These are phyloP conservation scores for Aspergillus alliaceus DNA, from an alignment of 2,329 filamentous ascomycete species.

Conservation along the genomic window DNA sequence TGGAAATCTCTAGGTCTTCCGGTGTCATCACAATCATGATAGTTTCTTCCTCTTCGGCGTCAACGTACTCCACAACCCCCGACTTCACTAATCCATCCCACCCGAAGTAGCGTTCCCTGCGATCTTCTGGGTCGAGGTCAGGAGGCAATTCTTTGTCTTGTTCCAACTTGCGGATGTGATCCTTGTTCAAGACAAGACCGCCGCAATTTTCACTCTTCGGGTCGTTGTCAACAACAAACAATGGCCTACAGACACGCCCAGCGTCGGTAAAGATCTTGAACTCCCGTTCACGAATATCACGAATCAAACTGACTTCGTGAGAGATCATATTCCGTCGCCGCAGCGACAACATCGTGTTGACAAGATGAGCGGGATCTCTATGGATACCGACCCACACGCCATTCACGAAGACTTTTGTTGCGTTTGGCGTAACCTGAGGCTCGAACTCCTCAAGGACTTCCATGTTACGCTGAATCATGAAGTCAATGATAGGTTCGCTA, in stretches of 20 bases:
- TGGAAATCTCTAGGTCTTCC: conserved; percentile 82
- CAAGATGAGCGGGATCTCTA: conserved; percentile 81
- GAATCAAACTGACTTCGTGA: conserved; percentile 89
- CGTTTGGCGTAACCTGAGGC: conserved; percentile 78
- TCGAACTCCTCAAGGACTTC: conserved; percentile 96
- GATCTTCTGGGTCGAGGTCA: conserved; percentile 60
- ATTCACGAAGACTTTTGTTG: conserved; percentile 97
- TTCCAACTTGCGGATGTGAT: conserved; percentile 76
- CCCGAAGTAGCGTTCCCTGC: conserved; percentile 66
- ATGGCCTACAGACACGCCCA: conserved; percentile 86
- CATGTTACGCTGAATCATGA: conserved; percentile 95
- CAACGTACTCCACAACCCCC: conserved; percentile 91
- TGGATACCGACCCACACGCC: conserved; percentile 98
- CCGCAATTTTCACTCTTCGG: conserved; percentile 71
- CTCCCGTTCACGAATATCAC: conserved; percentile 94
- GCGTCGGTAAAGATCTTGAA: conserved; percentile 99
- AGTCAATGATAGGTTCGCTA: conserved; percentile 85
- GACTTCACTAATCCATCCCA: conserved; percentile 84
- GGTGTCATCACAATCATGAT: conserved; percentile 99
- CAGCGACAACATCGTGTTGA: conserved; percentile 73
- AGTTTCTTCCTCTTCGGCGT: conserved; percentile 97
- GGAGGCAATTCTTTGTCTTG: conserved; percentile 66
- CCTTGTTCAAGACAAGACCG: conserved; percentile 77
- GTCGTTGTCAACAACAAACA: conserved; percentile 92
- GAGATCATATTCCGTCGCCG: conserved; percentile 81